phyloP scores from a whole-genome alignment of 805 yeast species.

The Pichia membranifaciens region DNA sequence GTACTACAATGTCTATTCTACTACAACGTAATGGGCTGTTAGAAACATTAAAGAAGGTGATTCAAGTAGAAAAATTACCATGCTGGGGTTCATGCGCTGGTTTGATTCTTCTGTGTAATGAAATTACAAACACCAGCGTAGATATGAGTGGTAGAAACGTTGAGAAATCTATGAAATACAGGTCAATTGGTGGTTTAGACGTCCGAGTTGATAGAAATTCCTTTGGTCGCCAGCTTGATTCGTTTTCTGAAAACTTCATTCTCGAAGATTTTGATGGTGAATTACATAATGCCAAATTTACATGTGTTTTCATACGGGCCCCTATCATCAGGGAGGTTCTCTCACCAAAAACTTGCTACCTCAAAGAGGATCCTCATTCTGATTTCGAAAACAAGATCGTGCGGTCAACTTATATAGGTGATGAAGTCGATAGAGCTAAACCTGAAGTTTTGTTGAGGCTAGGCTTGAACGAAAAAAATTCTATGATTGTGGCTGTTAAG shows the following conservation, averaged over 20 bases:
- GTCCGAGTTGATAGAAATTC: slow-evolving; percentile 66
- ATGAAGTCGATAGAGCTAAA: slow-evolving; percentile 4
- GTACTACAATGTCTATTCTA: slow-evolving; percentile 62
- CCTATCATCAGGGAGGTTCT: slow-evolving; percentile 46
- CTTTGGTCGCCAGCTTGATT: slow-evolving; percentile 71
- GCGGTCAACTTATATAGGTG: slow-evolving; percentile 12
- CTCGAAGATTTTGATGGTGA: slow-evolving; percentile 18
- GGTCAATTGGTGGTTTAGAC: slow-evolving; percentile 57
- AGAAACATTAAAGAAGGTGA: slow-evolving; percentile 47
- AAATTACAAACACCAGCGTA: slow-evolving; percentile 45
- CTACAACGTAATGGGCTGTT: slow-evolving; percentile 60
- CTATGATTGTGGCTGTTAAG: slow-evolving; percentile 62
- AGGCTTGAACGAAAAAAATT: slow-evolving; percentile 28
- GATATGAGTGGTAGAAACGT: slow-evolving; percentile 24
- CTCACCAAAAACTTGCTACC: neutral
- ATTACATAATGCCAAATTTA: slow-evolving; percentile 8
- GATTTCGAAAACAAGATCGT: slow-evolving; percentile 1
- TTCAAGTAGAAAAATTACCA: slow-evolving; percentile 43
- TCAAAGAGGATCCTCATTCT: neutral
- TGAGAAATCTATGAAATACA: slow-evolving; percentile 24
- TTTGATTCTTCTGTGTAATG: slow-evolving; percentile 55
- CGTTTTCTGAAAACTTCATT: slow-evolving; percentile 39
- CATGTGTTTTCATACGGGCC: slow-evolving; percentile 66
- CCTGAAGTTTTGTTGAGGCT: slow-evolving; percentile 35
- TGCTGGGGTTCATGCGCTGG: slow-evolving; percentile 91